Evolutionary conservation across 2,329 filamentous ascomycete genomes (phyloP).

Genomic region (Graphilbum fragrans): DNA sequence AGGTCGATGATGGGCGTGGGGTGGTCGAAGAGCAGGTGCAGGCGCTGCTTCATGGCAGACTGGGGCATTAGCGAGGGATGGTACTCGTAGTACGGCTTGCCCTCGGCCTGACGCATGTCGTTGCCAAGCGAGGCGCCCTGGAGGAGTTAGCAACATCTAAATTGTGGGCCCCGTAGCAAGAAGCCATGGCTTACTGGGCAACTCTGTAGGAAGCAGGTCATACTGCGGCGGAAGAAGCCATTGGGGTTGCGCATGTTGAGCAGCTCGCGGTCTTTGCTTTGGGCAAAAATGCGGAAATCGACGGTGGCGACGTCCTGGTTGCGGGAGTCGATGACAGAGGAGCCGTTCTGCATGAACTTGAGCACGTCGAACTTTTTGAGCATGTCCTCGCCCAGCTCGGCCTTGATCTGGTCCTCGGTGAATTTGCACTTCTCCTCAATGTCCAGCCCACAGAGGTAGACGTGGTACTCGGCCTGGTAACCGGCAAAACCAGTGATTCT

Average conservation of each 20-base stretch:
- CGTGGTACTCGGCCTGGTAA: slow-evolving; percentile 15
- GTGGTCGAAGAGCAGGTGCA: slow-evolving; percentile 7
- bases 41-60: slow-evolving; percentile 12
- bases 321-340: slow-evolving; percentile 10
- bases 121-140: slow-evolving; percentile 14
- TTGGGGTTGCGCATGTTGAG: slow-evolving; percentile 10
- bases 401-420: slow-evolving; percentile 16
- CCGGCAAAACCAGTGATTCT: slow-evolving; percentile 9
- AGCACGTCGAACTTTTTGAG: slow-evolving; percentile 17
- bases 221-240: slow-evolving; percentile 17
- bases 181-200: too few relatives aligned
- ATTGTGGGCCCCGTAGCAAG: too few relatives aligned
- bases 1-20: too few relatives aligned
- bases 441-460: slow-evolving; percentile 16
- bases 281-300: slow-evolving; percentile 26
- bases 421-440: slow-evolving; percentile 12
- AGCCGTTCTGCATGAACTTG: slow-evolving; percentile 18
- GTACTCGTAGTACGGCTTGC: slow-evolving; percentile 29
- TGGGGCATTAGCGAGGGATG: slow-evolving; percentile 18
- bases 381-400: slow-evolving; percentile 12
- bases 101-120: slow-evolving; percentile 16
- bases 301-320: slow-evolving; percentile 26
- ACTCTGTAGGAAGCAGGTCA: too few relatives aligned
- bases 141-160: too few relatives aligned
- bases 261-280: slow-evolving; percentile 18